These are phyloP conservation scores for Agrocybe praecox DNA, from an alignment of 768 basidiomycete genomes.

Conservation along the genomic window DNA sequence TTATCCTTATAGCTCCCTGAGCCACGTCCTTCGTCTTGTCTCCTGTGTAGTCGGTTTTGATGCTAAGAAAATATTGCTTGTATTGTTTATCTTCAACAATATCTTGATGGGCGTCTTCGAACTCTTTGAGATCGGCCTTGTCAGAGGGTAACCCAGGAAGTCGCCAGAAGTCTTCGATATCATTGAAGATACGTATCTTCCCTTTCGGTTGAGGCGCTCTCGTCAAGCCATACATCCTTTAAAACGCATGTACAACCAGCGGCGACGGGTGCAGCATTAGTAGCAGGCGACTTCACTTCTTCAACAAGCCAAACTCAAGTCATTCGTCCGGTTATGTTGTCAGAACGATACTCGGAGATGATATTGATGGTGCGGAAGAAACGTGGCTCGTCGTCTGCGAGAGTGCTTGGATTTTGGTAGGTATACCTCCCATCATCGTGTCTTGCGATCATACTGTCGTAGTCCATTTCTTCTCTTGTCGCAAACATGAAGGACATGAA, in stretches of 20 bases:
- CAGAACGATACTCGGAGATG: neutral
- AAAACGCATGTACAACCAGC: neutral
- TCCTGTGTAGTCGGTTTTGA: neutral
- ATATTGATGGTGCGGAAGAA: constrained; percentile 1
- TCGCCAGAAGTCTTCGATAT: constrained; percentile 3
- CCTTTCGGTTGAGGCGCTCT: constrained; percentile 2
- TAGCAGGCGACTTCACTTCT: neutral
- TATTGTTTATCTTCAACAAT: neutral
- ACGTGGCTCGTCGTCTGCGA: neutral
- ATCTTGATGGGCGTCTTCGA: neutral
- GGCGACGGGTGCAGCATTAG: neutral
- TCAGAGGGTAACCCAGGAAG: neutral
- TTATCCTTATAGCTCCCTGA: neutral
- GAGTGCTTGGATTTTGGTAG: neutral
- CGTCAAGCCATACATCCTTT: constrained; percentile 13
- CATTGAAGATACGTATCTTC: constrained; percentile 11
- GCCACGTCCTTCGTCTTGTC: neutral
- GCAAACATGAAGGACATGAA: neutral
- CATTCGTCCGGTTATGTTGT: constrained; percentile 9
- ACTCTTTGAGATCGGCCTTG: neutral
- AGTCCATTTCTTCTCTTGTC: neutral
- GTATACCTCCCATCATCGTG: neutral
- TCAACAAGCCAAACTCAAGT: constrained; percentile 3
- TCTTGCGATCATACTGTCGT: neutral
- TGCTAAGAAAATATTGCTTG: neutral